These are phyloP conservation scores for Boletus patriciae DNA, from an alignment of 768 basidiomycete genomes.

Conservation along the genomic window DNA sequence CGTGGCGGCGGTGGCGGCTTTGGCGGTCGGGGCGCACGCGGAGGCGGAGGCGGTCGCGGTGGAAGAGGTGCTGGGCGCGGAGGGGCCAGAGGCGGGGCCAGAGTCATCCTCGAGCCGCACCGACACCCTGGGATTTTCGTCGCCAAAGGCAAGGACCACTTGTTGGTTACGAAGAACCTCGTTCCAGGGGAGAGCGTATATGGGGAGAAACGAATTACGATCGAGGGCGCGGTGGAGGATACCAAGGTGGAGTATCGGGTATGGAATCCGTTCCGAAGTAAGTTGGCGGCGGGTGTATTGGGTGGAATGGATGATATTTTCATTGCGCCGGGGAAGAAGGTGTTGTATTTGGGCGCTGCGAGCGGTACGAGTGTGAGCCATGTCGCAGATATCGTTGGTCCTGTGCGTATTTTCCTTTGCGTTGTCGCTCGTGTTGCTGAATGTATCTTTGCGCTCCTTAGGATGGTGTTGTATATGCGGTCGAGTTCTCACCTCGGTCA, in stretches of 20 bases:
- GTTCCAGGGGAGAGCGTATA: conserved; percentile 98
- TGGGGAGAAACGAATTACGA: conserved; percentile 94
- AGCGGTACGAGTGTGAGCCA: conserved; percentile 98
- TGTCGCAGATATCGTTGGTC: conserved; percentile 98
- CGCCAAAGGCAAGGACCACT: conserved; percentile 94
- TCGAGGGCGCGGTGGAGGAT: conserved; percentile 71
- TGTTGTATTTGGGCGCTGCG: conserved; percentile 96
- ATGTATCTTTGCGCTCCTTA: conserved; percentile 29
- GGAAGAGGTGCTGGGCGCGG: conserved; percentile 66
- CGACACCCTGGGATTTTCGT: conserved; percentile 94
- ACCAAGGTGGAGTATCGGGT: conserved; percentile 97
- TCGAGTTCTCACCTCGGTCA: conserved; percentile 95
- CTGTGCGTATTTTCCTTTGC: conserved; percentile 51
- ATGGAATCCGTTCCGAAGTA: conserved; percentile 99
- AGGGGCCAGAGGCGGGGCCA: conserved; percentile 78
- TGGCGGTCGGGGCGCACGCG: conserved; percentile 46
- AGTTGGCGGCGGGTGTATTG: conserved; percentile 94
- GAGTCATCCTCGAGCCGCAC: conserved; percentile 93
- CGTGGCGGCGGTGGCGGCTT: conserved; percentile 47
- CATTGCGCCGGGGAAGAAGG: conserved; percentile 92
- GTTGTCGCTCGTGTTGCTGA: conserved; percentile 7
- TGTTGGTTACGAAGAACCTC: conserved; percentile 97
- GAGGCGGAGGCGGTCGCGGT: conserved; percentile 48
- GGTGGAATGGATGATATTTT: conserved; percentile 93
- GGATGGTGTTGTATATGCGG: conserved; percentile 97